Conservation (phyloP, 768 basidiomycete species). For the Stropharia rugosoannulata region DNA sequence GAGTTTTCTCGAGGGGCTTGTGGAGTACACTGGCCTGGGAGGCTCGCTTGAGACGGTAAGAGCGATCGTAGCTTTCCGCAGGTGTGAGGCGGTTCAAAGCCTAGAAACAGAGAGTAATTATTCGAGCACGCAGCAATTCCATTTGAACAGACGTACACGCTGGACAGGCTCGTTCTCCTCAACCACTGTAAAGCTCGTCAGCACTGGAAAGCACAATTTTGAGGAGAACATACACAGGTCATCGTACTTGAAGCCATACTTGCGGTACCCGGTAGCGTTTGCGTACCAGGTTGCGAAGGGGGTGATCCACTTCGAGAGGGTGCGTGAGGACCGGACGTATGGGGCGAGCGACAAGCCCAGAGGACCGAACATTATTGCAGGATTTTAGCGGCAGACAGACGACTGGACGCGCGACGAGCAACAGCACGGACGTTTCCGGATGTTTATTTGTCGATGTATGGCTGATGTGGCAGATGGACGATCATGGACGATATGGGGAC, state of each 20-base stretch:
- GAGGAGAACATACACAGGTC: constrained; percentile 74
- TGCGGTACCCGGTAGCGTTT: constrained; percentile 77
- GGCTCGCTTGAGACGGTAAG: constrained; percentile 84
- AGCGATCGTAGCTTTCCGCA: constrained; percentile 85
- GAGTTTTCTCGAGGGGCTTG: constrained; percentile 72
- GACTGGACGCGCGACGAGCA: constrained; percentile 1
- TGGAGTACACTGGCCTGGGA: constrained; percentile 80
- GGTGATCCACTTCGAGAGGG: constrained; percentile 65
- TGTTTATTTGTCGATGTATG: constrained; percentile 46
- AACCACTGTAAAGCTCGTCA: constrained; percentile 42
- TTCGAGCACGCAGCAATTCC: neutral
- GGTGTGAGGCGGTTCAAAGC: constrained; percentile 81
- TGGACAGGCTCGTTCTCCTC: constrained; percentile 81
- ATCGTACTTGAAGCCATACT: constrained; percentile 89
- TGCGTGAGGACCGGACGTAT: constrained; percentile 65
- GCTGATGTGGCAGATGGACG: constrained; percentile 31
- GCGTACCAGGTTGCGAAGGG: constrained; percentile 87
- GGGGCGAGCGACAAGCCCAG: constrained; percentile 78
- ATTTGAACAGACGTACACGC: constrained; percentile 47
- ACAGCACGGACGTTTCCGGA: constrained; percentile 38
- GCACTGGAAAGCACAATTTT: constrained; percentile 8
- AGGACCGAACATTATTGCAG: constrained; percentile 49
- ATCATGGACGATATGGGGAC: constrained; percentile 22
- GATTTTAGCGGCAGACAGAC: constrained; percentile 11
- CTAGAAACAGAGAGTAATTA: constrained; percentile 36